Base-by-base conservation (phyloP, 164 flowering plant genomes). In the Vitis rupestris region DNA sequence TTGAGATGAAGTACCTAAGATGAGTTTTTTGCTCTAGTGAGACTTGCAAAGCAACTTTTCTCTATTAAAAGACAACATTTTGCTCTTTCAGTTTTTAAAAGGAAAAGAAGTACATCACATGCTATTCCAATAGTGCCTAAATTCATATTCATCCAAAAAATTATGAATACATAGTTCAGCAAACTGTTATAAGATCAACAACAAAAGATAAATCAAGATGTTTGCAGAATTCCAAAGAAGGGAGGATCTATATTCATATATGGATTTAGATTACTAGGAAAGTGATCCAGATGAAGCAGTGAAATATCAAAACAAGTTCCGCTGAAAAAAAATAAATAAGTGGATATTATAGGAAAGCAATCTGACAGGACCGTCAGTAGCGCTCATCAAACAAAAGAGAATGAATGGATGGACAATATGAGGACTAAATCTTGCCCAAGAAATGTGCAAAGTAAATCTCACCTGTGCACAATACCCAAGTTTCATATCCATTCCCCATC, bases 391-490 rank as follows among this genome's bases (percentile, higher is more conserved):
- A 59, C 3, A 30, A 50, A 48, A 10, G 13, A 51, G 30, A 50
- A 14, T 31, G 31, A 10, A 50, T 60, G 11, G 29, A 12, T 4
- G 52, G 44, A 51, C 6, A 17, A 37, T 5, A 17, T 11, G n/a
- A 16, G 10, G 49, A 31, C 58, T 49, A 49, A 50, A 58, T 44
- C 31, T 65, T n/a, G 17, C 11, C 61, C 37, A 53, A 66, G 17
- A 59, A 60, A 57, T 49, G 49, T 52, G 9, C 6, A 49, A 50
- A 30, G n/a, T n/a, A 16, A 4, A 53, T 58, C 75, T 76, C 67
- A 93, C 99, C 97, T 92, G 98, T 52, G 95, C 95, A 82, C 99
- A 96, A 76, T 96, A 93, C 16, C 99, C 99, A 61, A 96, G 91
- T 78, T 92, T 93, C 91, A 88, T 93, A 79, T 96, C 99, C 97